Conservation (phyloP, 2,329 filamentous ascomycete genomes). For the Laburnicola sp. region DNA sequence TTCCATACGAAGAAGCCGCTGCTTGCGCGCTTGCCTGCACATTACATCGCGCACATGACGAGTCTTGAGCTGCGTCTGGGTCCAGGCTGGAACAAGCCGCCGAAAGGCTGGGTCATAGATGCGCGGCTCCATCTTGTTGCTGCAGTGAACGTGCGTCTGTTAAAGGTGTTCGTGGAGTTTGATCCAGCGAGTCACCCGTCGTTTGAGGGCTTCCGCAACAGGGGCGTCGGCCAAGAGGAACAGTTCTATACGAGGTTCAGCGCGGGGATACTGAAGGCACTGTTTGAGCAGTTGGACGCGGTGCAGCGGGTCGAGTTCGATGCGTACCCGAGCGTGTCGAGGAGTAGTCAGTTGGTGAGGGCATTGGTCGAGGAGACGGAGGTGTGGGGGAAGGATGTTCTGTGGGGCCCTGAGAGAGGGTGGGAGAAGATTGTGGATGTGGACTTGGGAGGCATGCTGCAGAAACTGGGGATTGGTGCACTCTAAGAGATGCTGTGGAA, state of each 20-base stretch:
- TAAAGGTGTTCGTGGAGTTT: constrained; percentile 71
- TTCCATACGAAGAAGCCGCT: constrained; percentile 75
- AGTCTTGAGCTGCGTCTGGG: constrained; percentile 71
- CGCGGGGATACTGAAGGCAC: constrained; percentile 57
- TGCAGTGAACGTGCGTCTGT: constrained; percentile 60
- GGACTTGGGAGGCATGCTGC: constrained; percentile 30
- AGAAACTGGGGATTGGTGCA: constrained; percentile 29
- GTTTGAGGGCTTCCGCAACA: constrained; percentile 66
- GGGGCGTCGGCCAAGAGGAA: constrained; percentile 56
- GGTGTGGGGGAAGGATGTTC: constrained; percentile 56
- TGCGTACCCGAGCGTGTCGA: constrained; percentile 67
- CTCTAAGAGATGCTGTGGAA: not conserved
- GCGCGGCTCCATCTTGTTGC: constrained; percentile 65
- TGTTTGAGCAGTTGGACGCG: constrained; percentile 61
- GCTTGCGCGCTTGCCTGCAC: constrained; percentile 65
- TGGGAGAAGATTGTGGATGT: constrained; percentile 56
- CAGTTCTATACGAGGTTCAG: constrained; percentile 73
- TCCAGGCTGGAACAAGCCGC: constrained; percentile 72
- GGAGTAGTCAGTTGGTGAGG: constrained; percentile 65
- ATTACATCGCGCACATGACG: constrained; percentile 63
- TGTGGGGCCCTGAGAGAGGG: constrained; percentile 68
- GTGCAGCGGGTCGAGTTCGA: constrained; percentile 69
- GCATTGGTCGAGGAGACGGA: constrained; percentile 60
- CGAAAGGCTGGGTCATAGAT: constrained; percentile 70
- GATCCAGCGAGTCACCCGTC: constrained; percentile 67